Evolutionary conservation across 306 rosid species (phyloP), one percentile per base, ranked within the genome.

Genomic region (Vicia villosa): DNA sequence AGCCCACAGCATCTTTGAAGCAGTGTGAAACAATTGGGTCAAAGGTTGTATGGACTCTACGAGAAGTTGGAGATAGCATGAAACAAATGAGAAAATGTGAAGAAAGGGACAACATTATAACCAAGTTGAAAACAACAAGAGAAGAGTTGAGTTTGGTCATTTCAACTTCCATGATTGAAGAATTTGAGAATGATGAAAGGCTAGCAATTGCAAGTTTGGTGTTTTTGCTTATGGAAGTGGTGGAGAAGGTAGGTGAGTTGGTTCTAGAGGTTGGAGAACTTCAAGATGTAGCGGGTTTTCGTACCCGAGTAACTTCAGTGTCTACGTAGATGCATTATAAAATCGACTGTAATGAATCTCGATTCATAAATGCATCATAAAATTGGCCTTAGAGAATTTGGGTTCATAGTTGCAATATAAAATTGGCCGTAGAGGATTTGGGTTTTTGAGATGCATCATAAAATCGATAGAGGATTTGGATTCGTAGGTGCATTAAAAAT

Each of bases 11-110:
- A 22, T 51, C 47, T 42, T 6, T 55, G 78, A 84, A 84, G 58
- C 50, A 83, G 6, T 83, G 84, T 28, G 88, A 87, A 72, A 81
- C 79, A 49, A 81, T 79, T 50, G 88, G 89, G 50, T 66, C 83
- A 13, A 74, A 74, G 8, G 49, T 88, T 10, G 83, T 64, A 8
- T 49, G 77, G 83, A 76, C 77, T 15, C 73, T 94, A 0, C 66
- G 64, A 72, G 99, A 88, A 83, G 71, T 94, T 7, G 96, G 96
- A 37, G 89, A 86, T 4, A 91, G 89, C 74, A 65, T 88, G 32
- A 74, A 63, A 70, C 68, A 84, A 67, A 84, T 87, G 97, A 88
- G 71, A 75, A 86, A 56, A 61, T 74, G 74, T 76, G 68, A 87
- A 7, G 42, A 34, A 36, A 85, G 59, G 40, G 67, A 30, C 10